Base-by-base conservation (phyloP, 2,329 filamentous ascomycete species). In the Arthrobotrys conoides region DNA sequence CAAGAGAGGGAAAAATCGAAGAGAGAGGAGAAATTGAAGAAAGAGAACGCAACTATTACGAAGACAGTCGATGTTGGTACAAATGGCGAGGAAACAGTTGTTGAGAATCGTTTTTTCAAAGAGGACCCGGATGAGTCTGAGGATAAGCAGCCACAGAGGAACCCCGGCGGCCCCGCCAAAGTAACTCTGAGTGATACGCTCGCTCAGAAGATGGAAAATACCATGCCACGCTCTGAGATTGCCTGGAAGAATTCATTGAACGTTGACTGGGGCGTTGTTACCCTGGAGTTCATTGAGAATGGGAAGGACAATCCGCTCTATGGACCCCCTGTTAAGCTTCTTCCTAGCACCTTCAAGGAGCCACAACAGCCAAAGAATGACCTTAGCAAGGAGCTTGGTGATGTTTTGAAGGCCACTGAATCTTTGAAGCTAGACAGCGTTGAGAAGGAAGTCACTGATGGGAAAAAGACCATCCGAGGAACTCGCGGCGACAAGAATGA, bases 221-320 rank as follows among this genome's bases (percentile, higher is more conserved):
- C 76, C 4, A n/a, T n/a, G 2, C 69, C 68, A 5, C 63, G 76
- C 24, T 73, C 51, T 22, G 76, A 73, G 48, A 51, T 48, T 38
- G 76, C 76, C 2, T 79, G 76, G 76, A 79, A 73, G 55, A 79
- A 61, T 51, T 72, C 69, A 4, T 46, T 79, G 69, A 48, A 44
- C 30, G 76, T 79, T 6, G 69, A 79, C 36, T 79, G 76, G 76
- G 76, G 53, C 0, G 55, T 79, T 41, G 69, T 79, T 30, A 73
- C 68, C 14, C 51, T 79, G 63, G 70, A 79, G 63, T 65, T 72
- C 18, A 48, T 79, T 9, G 22, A 59, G 36, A 59, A 48, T 30
- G 57, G 68, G 30, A 79, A 51, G 22, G 65, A 67, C 16, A 73
- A 73, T 46, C 76, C 76, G 10, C 48, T 79, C 48, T 51, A 73